Conservation (phyloP, 2,329 filamentous ascomycete genomes). For the Chaetoscypha palmicola region DNA sequence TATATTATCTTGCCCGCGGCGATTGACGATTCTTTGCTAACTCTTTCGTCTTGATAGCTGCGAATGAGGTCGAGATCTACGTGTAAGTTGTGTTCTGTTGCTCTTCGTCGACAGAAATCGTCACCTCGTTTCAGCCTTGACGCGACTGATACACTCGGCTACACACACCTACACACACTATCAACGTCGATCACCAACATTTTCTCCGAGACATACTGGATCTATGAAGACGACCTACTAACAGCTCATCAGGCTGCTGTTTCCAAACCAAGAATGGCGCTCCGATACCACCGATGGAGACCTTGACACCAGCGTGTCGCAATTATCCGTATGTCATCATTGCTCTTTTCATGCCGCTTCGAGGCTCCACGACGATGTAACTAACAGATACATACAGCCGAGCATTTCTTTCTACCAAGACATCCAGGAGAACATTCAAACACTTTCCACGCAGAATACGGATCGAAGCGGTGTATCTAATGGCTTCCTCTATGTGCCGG, state of each 20-base stretch:
- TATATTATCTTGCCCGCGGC: too few relatives aligned
- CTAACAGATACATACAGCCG: slow-evolving; percentile 16
- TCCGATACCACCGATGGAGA: slow-evolving; percentile 13
- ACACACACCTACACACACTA: not conserved
- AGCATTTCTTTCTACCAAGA: slow-evolving; percentile 27
- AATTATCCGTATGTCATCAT: slow-evolving; percentile 21
- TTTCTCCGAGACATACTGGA: too few relatives aligned
- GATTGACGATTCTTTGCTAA: too few relatives aligned
- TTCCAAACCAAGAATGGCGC: slow-evolving; percentile 28
- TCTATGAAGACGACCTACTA: too few relatives aligned
- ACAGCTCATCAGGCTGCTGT: slow-evolving; percentile 28
- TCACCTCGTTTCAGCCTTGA: not conserved
- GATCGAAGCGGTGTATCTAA: slow-evolving; percentile 54
- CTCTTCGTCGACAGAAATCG: too few relatives aligned
- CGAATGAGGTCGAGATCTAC: slow-evolving; percentile 24
- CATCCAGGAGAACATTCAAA: slow-evolving; percentile 59
- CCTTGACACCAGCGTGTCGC: slow-evolving; percentile 17
- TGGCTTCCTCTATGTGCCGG: slow-evolving; percentile 81
- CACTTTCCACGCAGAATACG: slow-evolving; percentile 63
- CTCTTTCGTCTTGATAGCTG: slow-evolving; percentile 16
- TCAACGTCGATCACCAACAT: too few relatives aligned
- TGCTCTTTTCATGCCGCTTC: not conserved
- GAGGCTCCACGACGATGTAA: too few relatives aligned
- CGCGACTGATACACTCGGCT: not conserved
- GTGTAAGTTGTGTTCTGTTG: slow-evolving; percentile 21